Conservation (phyloP, 1,284 basidiomycete species). For the Ganoderma lingzhi region DNA sequence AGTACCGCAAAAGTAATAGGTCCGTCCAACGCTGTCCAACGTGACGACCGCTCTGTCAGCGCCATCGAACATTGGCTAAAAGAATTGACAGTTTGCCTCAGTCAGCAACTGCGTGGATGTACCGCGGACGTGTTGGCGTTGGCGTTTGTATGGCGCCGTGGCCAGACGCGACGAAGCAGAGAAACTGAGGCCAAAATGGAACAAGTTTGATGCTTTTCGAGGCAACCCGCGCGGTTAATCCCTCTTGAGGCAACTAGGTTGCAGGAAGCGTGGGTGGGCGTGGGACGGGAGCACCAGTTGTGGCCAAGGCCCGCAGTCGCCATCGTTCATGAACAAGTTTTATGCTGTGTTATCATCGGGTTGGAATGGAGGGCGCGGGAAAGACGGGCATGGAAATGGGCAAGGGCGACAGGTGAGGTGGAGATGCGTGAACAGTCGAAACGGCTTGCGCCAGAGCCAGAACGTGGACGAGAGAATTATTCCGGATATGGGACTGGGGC, state of each 20-base stretch:
- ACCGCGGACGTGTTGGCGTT: background rate
- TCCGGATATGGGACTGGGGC: conserved; percentile 24
- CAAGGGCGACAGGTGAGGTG: conserved; percentile 4
- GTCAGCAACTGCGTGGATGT: conserved; percentile 3
- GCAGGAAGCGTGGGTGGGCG: background rate
- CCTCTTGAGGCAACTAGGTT: background rate
- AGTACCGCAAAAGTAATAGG: background rate
- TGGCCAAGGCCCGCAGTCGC: background rate
- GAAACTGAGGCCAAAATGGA: background rate
- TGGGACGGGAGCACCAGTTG: background rate
- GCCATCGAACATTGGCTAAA: conserved; percentile 5
- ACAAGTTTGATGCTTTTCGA: background rate
- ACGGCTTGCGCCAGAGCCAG: background rate
- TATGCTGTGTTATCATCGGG: background rate
- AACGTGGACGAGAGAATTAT: conserved; percentile 28
- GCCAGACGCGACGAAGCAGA: background rate
- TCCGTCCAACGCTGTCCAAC: background rate
- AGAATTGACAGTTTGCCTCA: conserved; percentile 4
- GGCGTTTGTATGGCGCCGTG: background rate
- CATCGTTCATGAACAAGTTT: background rate
- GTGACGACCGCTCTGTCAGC: background rate
- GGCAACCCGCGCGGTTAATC: conserved; percentile 10
- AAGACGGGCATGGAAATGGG: conserved; percentile 10
- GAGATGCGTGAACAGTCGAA: background rate
- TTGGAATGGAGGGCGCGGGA: background rate